Evolutionary conservation across 1,284 basidiomycete species (phyloP).

Genomic region (Microbotryum intermedium): DNA sequence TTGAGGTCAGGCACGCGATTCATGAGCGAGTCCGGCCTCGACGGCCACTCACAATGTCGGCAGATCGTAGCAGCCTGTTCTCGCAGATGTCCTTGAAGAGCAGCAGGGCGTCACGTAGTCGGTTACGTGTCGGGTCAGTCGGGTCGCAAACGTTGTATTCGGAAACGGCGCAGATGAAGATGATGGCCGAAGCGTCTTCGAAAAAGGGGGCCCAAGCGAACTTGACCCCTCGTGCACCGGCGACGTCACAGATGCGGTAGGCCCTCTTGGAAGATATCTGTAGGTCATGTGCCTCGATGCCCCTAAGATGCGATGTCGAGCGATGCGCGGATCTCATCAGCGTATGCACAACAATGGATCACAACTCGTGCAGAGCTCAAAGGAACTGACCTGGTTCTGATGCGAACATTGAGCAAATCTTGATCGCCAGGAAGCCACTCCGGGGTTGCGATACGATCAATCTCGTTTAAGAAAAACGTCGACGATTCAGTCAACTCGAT

Average conservation of each 20-base stretch:
- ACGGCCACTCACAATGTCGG: too few relatives aligned
- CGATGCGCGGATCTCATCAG: too few relatives aligned
- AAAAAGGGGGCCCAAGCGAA: constrained; percentile 13
- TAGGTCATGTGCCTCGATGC: constrained; percentile 4
- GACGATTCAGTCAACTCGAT: constrained; percentile 1
- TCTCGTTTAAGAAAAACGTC: neutral
- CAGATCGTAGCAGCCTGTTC: too few relatives aligned
- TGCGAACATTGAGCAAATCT: constrained; percentile 2
- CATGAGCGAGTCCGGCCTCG: too few relatives aligned
- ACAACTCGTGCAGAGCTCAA: neutral
- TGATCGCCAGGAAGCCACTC: constrained; percentile 6
- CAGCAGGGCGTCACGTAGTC: constrained; percentile 3
- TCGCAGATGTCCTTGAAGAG: constrained; percentile 7
- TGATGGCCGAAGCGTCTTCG: constrained; percentile 4
- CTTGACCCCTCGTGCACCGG: constrained; percentile 8
- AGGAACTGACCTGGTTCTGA: neutral
- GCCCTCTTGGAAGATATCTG: constrained; percentile 1
- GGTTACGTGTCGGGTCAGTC: neutral
- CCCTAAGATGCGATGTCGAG: neutral
- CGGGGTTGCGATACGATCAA: neutral
- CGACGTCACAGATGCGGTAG: constrained; percentile 4
- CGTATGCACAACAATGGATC: neutral
- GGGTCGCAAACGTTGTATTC: constrained; percentile 4
- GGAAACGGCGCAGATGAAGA: constrained; percentile 3
- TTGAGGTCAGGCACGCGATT: too few relatives aligned